Evolutionary conservation across 192 early-diverging fungal genomes (phyloP), one percentile per base, ranked within the genome.

Genomic region (Coemansia sp.): DNA sequence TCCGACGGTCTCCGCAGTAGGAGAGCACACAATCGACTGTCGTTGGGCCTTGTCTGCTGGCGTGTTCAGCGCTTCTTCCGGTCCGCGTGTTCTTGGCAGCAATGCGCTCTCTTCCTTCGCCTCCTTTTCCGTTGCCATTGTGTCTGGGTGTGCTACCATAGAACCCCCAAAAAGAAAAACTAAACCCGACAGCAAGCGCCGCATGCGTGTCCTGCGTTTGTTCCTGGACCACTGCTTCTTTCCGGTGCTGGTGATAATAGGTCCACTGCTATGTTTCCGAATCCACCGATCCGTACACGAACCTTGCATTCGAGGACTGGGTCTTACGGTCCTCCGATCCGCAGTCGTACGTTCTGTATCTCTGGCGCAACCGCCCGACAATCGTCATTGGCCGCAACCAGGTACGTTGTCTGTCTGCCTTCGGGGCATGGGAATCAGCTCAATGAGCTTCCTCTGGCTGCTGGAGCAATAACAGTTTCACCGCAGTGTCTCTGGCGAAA

Each of bases 311-410:
- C 61, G 82, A 84, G 69, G 82, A 84, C 77, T 74, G 74, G 68
- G 78, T 98, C 38, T 89, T 98, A 68, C 86, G 91, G 43, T 81
- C 87, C 45, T 88, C 89, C 12, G 86, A 90, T 74, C 84, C 91
- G 11, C 59, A 81, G 13, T 81, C 69, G 40, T 81, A 91, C 51
- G 84, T 94, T 41, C 81, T 98, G 8, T 94, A 90, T 61, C 87
- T 99, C 38, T 99, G 91, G 87, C 89, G 95, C 54, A 99, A 98
- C 81, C 76, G 74, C 13, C 84, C 87, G 46, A 92, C 93, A 61
- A 92, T 98, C 3, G 92, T 99, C 41, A 88, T 99, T 74, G 98
- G 98, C 5, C 86, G 95, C 56, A 99, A 99, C 75, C 97, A 98
- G 84, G 86, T 87, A 80, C 20, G 55, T 38, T 50, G 11, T 50